Evolutionary conservation across 2,329 filamentous ascomycete species (phyloP).

Genomic region (Akanthomyces muscarius): DNA sequence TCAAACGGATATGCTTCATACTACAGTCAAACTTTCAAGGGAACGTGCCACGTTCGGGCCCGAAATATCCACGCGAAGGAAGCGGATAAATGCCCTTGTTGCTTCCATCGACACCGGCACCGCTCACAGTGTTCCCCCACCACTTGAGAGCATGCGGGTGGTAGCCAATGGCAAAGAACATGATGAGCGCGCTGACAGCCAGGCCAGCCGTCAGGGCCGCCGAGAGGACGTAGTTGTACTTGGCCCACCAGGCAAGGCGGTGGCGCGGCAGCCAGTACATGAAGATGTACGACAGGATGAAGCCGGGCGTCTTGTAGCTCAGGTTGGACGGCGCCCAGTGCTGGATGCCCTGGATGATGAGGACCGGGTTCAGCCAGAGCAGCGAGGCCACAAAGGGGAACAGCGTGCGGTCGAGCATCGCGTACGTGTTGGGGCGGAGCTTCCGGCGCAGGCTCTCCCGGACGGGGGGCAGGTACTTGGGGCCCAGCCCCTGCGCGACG

Average conservation of each 20-base stretch:
- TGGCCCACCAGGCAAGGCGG: slow-evolving; percentile 40
- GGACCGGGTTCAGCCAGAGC: slow-evolving; percentile 38
- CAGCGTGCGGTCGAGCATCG: slow-evolving; percentile 32
- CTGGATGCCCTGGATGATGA: slow-evolving; percentile 39
- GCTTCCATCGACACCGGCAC: slow-evolving; percentile 23
- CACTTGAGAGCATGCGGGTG: slow-evolving; percentile 34
- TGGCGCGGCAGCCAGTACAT: slow-evolving; percentile 39
- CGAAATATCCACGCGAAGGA: slow-evolving; percentile 27
- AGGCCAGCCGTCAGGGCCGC: slow-evolving; percentile 40
- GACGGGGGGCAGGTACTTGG: slow-evolving; percentile 33
- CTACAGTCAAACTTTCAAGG: slow-evolving; percentile 1
- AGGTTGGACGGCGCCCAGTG: slow-evolving; percentile 42
- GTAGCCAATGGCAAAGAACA: slow-evolving; percentile 41
- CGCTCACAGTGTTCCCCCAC: slow-evolving; percentile 39
- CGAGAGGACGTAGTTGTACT: slow-evolving; percentile 45
- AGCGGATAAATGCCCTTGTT: slow-evolving; percentile 23
- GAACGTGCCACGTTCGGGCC: slow-evolving; percentile 25
- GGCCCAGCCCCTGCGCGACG: slow-evolving; percentile 31
- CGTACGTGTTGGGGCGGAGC: slow-evolving; percentile 31
- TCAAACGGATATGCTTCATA: neutral
- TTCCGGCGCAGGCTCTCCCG: slow-evolving; percentile 29
- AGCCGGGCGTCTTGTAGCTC: slow-evolving; percentile 40
- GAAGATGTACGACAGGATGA: slow-evolving; percentile 39
- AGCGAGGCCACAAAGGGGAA: slow-evolving; percentile 37
- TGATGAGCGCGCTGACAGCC: slow-evolving; percentile 38